Evolutionary conservation across 345 rosid genomes (phyloP), one percentile per base, ranked within the genome.

Genomic region (Syzygium oleosum): DNA sequence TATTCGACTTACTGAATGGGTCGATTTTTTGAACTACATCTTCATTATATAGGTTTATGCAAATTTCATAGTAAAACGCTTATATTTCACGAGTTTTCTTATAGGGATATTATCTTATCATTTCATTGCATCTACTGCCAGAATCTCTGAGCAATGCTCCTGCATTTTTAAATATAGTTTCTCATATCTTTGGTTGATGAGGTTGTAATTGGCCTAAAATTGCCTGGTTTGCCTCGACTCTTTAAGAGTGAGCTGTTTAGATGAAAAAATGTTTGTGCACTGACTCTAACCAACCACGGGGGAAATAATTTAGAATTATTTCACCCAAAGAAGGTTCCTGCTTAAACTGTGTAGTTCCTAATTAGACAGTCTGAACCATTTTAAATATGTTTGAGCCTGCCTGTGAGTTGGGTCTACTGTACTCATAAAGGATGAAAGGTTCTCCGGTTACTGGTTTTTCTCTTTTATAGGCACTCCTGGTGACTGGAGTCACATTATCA

Each of bases 401-500:
- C 80, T 73, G n/a, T 56, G 7, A 73, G 49, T 73, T 2, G 1
- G 80, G 49, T 73, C 22, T 73, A 73, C 49, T 52, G 56, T 41
- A 8, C 25, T 15, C 43, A 11, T 2, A 31, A 14, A 56, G 29
- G 49, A 46, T 54, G 23, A 54, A 41, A 56, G 29, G 52, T 52
- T n/a, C 53, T 38, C 73, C 14, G 43, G 19, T 52, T 31, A 78
- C 43, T 13, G 21, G 5, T 65, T 31, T 31, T 49, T 16, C 1
- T 51, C 7, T 58, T 31, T 89, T 19, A 29, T 56, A 89, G 90
- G 90, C 14, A 89, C 90, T 55, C 90, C 90, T 21, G 90, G 90
- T n/a, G 87, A 89, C 84, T 89, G 90, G 90, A 89, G 90, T 87
- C 90, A 89, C 87, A 89, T 89, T 8, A 89, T 89, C 87, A 89